Conservation (phyloP, 2,329 filamentous ascomycete species). For the Pseudonectria foliicola region DNA sequence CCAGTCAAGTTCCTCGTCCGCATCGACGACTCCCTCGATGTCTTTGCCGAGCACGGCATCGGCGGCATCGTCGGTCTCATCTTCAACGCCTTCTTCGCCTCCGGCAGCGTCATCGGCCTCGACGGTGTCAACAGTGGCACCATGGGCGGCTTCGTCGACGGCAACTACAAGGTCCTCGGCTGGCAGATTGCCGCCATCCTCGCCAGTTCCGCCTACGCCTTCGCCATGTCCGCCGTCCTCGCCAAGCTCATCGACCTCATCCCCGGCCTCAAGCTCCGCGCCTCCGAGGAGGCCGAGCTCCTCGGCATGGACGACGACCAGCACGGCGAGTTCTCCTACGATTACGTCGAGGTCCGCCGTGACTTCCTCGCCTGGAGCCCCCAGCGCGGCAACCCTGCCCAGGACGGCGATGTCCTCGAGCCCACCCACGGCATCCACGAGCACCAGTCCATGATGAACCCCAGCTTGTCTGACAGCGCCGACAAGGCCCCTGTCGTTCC, state of each 20-base stretch:
- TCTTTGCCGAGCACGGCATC: slow-evolving; percentile 64
- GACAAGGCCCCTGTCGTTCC: slow-evolving; percentile 18
- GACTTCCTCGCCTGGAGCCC: slow-evolving; percentile 87
- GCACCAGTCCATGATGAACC: slow-evolving; percentile 42
- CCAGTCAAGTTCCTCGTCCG: slow-evolving; percentile 53
- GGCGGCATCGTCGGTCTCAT: slow-evolving; percentile 63
- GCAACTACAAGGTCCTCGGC: slow-evolving; percentile 68
- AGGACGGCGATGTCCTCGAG: slow-evolving; percentile 48
- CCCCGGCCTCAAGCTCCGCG: slow-evolving; percentile 72
- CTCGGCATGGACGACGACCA: slow-evolving; percentile 87
- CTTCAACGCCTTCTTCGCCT: slow-evolving; percentile 68
- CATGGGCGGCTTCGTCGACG: slow-evolving; percentile 65
- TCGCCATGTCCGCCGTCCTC: slow-evolving; percentile 65
- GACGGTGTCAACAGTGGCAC: slow-evolving; percentile 67
- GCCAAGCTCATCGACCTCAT: slow-evolving; percentile 69
- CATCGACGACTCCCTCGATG: slow-evolving; percentile 66
- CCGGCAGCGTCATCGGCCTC: slow-evolving; percentile 63
- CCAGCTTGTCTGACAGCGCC: slow-evolving; percentile 21
- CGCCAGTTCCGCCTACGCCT: slow-evolving; percentile 60
- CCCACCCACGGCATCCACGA: slow-evolving; percentile 68
- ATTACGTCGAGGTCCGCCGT: slow-evolving; percentile 82
- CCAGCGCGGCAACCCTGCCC: slow-evolving; percentile 57
- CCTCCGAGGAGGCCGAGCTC: slow-evolving; percentile 74
- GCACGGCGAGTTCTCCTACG: slow-evolving; percentile 83
- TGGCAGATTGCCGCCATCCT: slow-evolving; percentile 73